These are phyloP conservation scores for Collybia sp. DNA, from an alignment of 768 basidiomycete genomes.

Conservation along the genomic window DNA sequence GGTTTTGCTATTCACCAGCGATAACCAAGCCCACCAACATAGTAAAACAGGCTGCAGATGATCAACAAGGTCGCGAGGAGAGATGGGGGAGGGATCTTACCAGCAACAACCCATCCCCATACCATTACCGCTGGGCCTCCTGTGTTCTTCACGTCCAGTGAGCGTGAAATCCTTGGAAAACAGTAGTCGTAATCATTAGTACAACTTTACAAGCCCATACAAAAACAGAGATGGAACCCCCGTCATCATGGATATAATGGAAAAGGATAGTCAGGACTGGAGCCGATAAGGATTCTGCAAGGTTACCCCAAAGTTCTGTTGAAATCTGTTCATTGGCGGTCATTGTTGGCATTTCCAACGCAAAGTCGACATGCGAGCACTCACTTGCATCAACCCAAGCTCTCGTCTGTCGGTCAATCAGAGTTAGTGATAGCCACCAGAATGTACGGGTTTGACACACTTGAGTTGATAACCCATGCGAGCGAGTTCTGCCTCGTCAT, in stretches of 20 bases:
- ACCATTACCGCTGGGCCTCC: conserved; percentile 78
- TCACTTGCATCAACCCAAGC: conserved; percentile 55
- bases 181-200: conserved; percentile 17
- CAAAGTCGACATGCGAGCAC: conserved; percentile 11
- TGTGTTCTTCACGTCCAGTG: conserved; percentile 42
- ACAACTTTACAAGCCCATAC: conserved; percentile 67
- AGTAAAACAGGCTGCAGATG: conserved; percentile 49
- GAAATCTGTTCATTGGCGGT: conserved; percentile 4
- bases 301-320: conserved; percentile 66
- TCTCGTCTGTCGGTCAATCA: conserved; percentile 42
- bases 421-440: neutral
- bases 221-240: conserved; percentile 66
- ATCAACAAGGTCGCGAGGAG: neutral
- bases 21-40: conserved; percentile 70
- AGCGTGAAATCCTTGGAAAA: neutral
- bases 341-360: neutral
- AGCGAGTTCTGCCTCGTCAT: conserved; percentile 16
- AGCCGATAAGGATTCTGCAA: neutral
- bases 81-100: conserved; percentile 28
- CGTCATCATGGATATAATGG: conserved; percentile 72
- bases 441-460: conserved; percentile 2
- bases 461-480: conserved; percentile 18
- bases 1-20: conserved; percentile 45
- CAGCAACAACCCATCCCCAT: conserved; percentile 66
- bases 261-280: conserved; percentile 42